Base-by-base conservation (phyloP, 768 basidiomycete genomes). In the Tulasnella sp. region DNA sequence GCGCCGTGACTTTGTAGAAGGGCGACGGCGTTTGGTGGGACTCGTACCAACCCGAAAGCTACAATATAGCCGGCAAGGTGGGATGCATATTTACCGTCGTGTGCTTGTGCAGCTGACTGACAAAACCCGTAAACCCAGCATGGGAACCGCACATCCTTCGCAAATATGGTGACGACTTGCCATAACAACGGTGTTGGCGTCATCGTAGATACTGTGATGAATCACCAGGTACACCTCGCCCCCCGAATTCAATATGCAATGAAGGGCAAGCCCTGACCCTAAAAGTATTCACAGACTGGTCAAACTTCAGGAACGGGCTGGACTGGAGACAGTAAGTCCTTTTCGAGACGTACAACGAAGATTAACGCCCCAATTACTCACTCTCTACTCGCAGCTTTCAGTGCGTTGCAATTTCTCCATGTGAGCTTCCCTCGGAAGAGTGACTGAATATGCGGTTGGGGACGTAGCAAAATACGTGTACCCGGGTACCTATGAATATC, bases 101-200 rank as follows among this genome's bases (percentile, higher is more conserved):
- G 8, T 19, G 9, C 22, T 80, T 2, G 82, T 83, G 24, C 15
- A 0, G 83, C 83, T 1, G 84, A 85, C 66, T 82, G 56, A 9
- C 66, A 85, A 49, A 81, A 75, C 1, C 83, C 82, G 0, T n/a
- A n/a, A n/a, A n/a, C n/a, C n/a, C 85, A 85, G 67, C 80, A 81
- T 0, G 84, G 84, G 3, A 73, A 79, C 62, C 74, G 80, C 12
- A 60, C 67, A 2, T 80, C 84, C 60, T 84, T 69, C 60, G 61
- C 68, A 12, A 68, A 67, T 49, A 76, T 82, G 80, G 66, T 81
- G 21, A 62, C 66, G 1, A 65, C 76, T 0, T 81, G 80, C 65
- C 78, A 80, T 63, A 63, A 69, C 17, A 80, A 78, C 17, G 80
- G 80, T n/a, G 80, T 81, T 21, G 73, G 73, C 48, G 79, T 82